Conservation (phyloP, 164 flowering plant species). For the Annona cherimola region DNA sequence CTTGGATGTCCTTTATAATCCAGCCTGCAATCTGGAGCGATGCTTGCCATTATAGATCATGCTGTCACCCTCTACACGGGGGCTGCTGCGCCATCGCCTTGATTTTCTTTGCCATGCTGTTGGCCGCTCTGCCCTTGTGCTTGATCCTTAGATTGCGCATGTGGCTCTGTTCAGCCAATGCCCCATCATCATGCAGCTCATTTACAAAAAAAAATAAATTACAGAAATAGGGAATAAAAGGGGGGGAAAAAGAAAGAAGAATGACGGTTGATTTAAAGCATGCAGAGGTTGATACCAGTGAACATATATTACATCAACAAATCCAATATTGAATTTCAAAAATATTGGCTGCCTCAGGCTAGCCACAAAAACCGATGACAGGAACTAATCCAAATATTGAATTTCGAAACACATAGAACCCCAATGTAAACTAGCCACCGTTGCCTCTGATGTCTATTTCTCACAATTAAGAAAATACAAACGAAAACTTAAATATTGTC, state of each 20-base stretch:
- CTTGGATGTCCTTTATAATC: slow-evolving; percentile 19
- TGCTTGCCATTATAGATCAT: slow-evolving; percentile 13
- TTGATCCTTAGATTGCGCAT: slow-evolving; percentile 32
- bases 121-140: slow-evolving; percentile 24
- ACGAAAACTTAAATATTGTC: too few relatives aligned
- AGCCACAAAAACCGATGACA: too few relatives aligned
- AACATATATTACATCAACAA: too few relatives aligned
- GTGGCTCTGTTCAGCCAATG: slow-evolving; percentile 25
- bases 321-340: too few relatives aligned
- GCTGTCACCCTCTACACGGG: slow-evolving; percentile 12
- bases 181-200: not conserved
- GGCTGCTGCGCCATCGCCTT: slow-evolving; percentile 7
- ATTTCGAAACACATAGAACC: too few relatives aligned
- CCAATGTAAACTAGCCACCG: too few relatives aligned
- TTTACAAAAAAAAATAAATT: not conserved
- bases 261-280: not conserved
- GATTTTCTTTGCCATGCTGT: slow-evolving; percentile 18
- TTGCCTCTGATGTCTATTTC: too few relatives aligned
- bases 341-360: too few relatives aligned
- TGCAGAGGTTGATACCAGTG: too few relatives aligned
- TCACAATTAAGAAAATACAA: too few relatives aligned
- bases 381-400: too few relatives aligned
- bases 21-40: slow-evolving; percentile 16
- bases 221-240: not conserved
- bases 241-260: not conserved